Evolutionary conservation across 2,329 filamentous ascomycete species (phyloP), one percentile per base, ranked within the genome.

Genomic region (Pseudogymnoascus sp.): DNA sequence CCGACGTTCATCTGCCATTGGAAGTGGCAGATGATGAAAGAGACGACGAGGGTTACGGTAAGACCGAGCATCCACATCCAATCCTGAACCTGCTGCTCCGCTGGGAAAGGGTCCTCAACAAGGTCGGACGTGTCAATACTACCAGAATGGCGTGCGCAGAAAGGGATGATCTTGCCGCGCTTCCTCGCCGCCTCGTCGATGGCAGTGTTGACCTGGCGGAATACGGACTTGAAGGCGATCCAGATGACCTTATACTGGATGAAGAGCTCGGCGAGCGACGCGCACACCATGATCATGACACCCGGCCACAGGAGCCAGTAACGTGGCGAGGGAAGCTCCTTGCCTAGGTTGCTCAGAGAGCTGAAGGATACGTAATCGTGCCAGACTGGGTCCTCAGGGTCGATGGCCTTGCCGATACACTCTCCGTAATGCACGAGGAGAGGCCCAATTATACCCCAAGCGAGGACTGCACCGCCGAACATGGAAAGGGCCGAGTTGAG

Each of bases 1-100:
- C 83, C 83, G 3, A 82, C 77, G 59, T 82, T 77, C 76, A 85
- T 83, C 11, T 81, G 75, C 77, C 80, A 84, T 68, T 83, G 80
- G 46, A 82, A 74, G 60, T 76, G 72, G 68, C 75, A 75, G 68
- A 85, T 78, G 63, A 85, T 75, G 62, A 83, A 78, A 68, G 77
- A 83, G 35, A 78, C 74, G 50, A 78, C 76, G 64, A 84, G 76
- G 66, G 82, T 79, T 65, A 76, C 73, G 17, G 82, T 42, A 10
- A 84, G 75, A 15, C 81, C 78, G 4, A 76, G 72, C 1, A 73
- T 66, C 82, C 80, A 84, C 76, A 80, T 78, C 81, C 80, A 84
- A 71, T 76, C 74, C 68, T 77, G 78, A 61, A 84, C 81, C 63
- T 79, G 77, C 66, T 82, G 73, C 59, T 80, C 70, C 9, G 75